These are phyloP conservation scores for Mucor velutinosus DNA, from an alignment of 371 early-diverging fungal genomes.

Conservation along the genomic window DNA sequence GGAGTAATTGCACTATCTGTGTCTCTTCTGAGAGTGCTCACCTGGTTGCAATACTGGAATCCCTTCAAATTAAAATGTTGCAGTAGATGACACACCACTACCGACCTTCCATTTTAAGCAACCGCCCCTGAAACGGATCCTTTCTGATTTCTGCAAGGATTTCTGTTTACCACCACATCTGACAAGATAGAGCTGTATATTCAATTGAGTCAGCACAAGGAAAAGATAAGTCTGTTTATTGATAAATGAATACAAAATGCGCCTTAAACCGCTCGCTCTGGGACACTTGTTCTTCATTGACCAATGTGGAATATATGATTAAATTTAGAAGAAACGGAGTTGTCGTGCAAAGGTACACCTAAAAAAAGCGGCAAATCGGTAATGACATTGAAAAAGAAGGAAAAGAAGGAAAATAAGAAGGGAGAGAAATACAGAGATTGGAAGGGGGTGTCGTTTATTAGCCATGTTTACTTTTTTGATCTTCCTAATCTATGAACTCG, in stretches of 20 bases:
- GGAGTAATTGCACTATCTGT: no score
- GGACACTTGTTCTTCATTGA: not conserved
- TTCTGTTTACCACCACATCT: not conserved
- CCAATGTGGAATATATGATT: not conserved
- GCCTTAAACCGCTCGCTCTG: not conserved
- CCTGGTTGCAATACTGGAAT: no score
- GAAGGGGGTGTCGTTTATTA: not conserved
- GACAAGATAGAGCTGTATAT: not conserved
- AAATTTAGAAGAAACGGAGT: not conserved
- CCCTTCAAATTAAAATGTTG: no score
- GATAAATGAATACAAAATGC: not conserved
- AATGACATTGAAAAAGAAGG: conserved; percentile 1
- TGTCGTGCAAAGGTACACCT: not conserved
- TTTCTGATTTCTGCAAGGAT: not conserved
- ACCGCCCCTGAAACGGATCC: not conserved
- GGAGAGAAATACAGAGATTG: not conserved
- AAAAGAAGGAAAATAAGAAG: not conserved
- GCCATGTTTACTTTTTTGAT: conserved; percentile 11
- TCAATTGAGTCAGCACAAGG: not conserved
- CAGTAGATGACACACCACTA: not conserved
- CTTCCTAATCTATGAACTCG: conserved; percentile 47
- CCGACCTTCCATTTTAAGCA: not conserved
- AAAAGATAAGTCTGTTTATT: not conserved
- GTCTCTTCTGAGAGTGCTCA: no score
- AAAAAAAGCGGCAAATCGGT: conserved; percentile 16